Evolutionary conservation across 1,139 yeast genomes (phyloP).

Genomic region (Scheffersomyces parashehatae): DNA sequence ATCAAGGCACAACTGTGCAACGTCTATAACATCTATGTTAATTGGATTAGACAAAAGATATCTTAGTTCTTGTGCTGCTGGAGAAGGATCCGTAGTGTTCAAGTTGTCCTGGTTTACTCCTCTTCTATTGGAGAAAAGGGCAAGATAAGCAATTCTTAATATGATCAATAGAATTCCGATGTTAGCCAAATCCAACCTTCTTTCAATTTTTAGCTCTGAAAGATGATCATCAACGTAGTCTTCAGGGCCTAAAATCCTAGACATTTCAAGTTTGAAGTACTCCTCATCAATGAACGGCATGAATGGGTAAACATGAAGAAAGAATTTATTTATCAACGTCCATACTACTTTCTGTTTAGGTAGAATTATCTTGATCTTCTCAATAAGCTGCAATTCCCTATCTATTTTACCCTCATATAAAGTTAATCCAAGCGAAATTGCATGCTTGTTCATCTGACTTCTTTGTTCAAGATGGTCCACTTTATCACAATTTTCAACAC

Average conservation of each 20-base stretch:
- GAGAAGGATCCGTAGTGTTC: constrained; percentile 21
- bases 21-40: constrained; percentile 41
- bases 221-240: constrained; percentile 9
- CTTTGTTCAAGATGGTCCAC: constrained; percentile 4
- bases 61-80: constrained; percentile 31
- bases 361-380: constrained; percentile 26
- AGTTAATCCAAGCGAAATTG: constrained; percentile 29
- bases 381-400: constrained; percentile 22
- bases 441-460: constrained; percentile 20
- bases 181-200: constrained; percentile 47
- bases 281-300: constrained; percentile 53
- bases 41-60: constrained; percentile 51
- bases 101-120: constrained; percentile 28
- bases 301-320: constrained; percentile 46
- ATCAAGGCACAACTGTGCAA: constrained; percentile 55
- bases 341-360: constrained; percentile 45
- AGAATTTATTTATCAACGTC: constrained; percentile 34
- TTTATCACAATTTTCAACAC: constrained; percentile 1
- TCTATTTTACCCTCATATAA: constrained; percentile 35
- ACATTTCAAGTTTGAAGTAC: constrained; percentile 21
- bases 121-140: constrained; percentile 33
- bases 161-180: constrained; percentile 44
- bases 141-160: constrained; percentile 41
- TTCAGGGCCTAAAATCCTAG: constrained; percentile 20
- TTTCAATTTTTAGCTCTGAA: constrained; percentile 26